Evolutionary conservation across 2,329 filamentous ascomycete species (phyloP), one percentile per base, ranked within the genome.

Genomic region (Diaporthe destruens): DNA sequence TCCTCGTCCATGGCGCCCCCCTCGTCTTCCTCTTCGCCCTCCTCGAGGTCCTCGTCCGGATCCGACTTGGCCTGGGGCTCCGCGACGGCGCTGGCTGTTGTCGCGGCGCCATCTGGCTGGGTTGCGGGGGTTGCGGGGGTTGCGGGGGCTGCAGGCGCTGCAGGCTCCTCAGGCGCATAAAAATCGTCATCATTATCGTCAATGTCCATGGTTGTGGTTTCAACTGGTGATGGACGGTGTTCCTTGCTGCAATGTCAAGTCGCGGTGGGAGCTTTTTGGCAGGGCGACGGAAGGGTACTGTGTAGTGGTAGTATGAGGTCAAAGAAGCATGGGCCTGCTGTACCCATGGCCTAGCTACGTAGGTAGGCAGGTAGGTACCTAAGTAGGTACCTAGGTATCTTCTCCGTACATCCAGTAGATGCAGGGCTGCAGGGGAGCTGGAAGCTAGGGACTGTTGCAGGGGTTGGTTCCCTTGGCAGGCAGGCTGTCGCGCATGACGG

Each of bases 131-230:
- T 77, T 65, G 83, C 83, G 49, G 80, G 77, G 7, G 85, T 79
- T 3, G 80, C 75, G 34, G 80, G 77, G 29, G 79, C 77, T 65
- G 83, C 83, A 51, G 80, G 77, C 25, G 79, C 77, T 65, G 83
- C 83, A 51, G 86, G 83, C 80, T 91, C 89, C 73, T 91, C 90
- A 1, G 88, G 87, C 72, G 87, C 87, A 78, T 92, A 92, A 77
- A 92, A 90, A 80, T 92, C 90, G 75, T 92, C 90, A 66, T 91
- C 90, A 75, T 74, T 74, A 32, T 92, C 90, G 80, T 92, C 90
- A 72, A 92, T 87, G 79, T 92, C 90, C 89, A 92, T 92, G 29
- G 6, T 75, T 85, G 78, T 61, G 59, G 34, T 36, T 36, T 9
- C 34, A 54, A 34, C 42, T 72, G 68, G n/a, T 25, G 29, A 63